phyloP scores from a whole-genome alignment of 306 rosid genomes.

The Ormosia semicastrata region DNA sequence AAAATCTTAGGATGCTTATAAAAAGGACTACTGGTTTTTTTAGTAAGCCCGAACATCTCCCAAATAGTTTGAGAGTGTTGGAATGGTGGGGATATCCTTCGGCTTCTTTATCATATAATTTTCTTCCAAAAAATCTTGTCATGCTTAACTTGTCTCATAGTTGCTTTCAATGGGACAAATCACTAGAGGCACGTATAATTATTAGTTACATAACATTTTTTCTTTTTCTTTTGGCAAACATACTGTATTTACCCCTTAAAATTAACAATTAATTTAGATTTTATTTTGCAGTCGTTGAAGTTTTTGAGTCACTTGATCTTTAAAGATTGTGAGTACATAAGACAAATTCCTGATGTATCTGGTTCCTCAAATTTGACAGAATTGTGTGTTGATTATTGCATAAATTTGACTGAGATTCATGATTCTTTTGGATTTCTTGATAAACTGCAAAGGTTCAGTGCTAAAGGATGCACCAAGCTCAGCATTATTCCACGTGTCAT shows the following conservation, averaged over 20 bases:
- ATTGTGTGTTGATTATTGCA: background rate
- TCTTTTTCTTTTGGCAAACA: background rate
- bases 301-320: background rate
- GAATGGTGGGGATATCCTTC: background rate
- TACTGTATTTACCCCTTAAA: background rate
- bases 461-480: background rate
- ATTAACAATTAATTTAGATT: background rate
- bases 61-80: background rate
- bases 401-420: background rate
- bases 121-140: background rate
- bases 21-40: background rate
- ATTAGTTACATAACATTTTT: background rate
- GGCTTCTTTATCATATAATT: background rate
- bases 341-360: background rate
- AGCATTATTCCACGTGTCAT: background rate
- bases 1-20: background rate
- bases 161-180: background rate
- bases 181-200: background rate
- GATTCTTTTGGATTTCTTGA: background rate
- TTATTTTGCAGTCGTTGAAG: background rate
- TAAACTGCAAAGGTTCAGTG: background rate
- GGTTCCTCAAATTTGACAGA: background rate
- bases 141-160: background rate
- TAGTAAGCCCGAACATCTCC: background rate
- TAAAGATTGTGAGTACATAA: background rate